A percentile compares a stretch with the other conserved stretches of the same genome.
Conservation (phyloP, 2,329 filamentous ascomycete species). For the Colletotrichum sp. region DNA sequence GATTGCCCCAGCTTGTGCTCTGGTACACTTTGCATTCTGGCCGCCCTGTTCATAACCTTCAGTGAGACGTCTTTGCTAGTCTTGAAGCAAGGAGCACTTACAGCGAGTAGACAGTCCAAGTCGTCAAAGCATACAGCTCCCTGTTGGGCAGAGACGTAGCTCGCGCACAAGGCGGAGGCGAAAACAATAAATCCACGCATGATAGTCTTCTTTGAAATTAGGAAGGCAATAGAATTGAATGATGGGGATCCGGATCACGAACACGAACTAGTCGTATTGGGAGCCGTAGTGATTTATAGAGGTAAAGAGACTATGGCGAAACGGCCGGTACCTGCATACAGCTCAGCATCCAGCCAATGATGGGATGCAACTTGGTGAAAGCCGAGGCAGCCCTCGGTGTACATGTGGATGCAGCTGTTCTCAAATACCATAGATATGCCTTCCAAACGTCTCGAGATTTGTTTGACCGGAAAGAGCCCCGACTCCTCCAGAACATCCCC, state of each 20-base stretch:
- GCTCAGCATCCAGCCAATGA: background rate
- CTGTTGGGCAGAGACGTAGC: slow-evolving; percentile 7
- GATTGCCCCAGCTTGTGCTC: slow-evolving; percentile 7
- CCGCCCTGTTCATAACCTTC: background rate
- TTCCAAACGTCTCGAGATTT: slow-evolving; percentile 16
- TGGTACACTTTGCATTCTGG: slow-evolving; percentile 14
- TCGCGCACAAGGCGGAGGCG: slow-evolving; percentile 5
- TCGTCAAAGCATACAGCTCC: slow-evolving; percentile 17
- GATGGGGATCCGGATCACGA: background rate
- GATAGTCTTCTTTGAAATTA: background rate
- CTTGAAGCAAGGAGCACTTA: background rate
- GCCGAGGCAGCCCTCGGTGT: background rate
- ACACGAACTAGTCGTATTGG: background rate
- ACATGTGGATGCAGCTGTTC: background rate
- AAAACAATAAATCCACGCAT: slow-evolving; percentile 7
- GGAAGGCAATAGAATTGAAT: background rate
- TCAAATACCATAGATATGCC: background rate
- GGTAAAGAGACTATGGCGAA: background rate
- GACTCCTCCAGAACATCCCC: background rate
- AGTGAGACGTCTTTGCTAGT: background rate
- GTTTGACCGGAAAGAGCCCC: slow-evolving; percentile 4
- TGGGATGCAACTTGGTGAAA: background rate
- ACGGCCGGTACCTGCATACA: background rate
- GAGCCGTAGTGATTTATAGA: background rate
- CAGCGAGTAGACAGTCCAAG: slow-evolving; percentile 6